Percentiles rank a stretch among this genome's conserved stretches.
Conservation (phyloP, 768 basidiomycete species). For the Pleurotus djamor region DNA sequence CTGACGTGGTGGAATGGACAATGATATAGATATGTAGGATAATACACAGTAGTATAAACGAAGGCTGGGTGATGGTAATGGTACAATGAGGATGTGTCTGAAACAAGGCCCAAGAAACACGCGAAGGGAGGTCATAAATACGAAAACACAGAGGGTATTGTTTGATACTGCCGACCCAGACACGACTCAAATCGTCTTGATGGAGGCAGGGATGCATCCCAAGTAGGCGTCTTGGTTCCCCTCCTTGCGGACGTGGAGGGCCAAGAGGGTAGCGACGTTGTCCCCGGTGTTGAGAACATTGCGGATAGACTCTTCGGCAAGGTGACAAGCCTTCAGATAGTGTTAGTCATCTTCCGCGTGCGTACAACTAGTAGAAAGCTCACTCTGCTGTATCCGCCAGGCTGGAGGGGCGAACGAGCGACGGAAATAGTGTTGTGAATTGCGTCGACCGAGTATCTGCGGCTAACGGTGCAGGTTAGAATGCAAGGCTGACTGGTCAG, state of each 20-base stretch:
- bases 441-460: constrained; percentile 74
- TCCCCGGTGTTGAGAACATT: constrained; percentile 69
- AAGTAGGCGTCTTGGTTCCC: constrained; percentile 2
- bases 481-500: constrained; percentile 8
- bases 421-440: constrained; percentile 80
- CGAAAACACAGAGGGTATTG: constrained; percentile 6
- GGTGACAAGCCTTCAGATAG: constrained; percentile 54
- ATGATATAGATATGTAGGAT: neutral
- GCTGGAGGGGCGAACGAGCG: constrained; percentile 60
- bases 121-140: constrained; percentile 8
- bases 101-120: constrained; percentile 7
- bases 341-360: neutral
- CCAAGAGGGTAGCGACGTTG: constrained; percentile 63
- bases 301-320: constrained; percentile 69
- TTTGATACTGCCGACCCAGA: constrained; percentile 9
- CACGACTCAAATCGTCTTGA: constrained; percentile 38
- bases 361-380: constrained; percentile 11
- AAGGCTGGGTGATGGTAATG: neutral
- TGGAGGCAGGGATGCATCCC: constrained; percentile 32
- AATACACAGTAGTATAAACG: neutral
- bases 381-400: constrained; percentile 49
- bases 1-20: too few relatives aligned
- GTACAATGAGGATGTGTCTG: constrained; percentile 8
- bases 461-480: constrained; percentile 32
- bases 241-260: constrained; percentile 44